Evolutionary conservation across 164 flowering plant genomes (phyloP).

Genomic region (Macadamia tetraphylla): DNA sequence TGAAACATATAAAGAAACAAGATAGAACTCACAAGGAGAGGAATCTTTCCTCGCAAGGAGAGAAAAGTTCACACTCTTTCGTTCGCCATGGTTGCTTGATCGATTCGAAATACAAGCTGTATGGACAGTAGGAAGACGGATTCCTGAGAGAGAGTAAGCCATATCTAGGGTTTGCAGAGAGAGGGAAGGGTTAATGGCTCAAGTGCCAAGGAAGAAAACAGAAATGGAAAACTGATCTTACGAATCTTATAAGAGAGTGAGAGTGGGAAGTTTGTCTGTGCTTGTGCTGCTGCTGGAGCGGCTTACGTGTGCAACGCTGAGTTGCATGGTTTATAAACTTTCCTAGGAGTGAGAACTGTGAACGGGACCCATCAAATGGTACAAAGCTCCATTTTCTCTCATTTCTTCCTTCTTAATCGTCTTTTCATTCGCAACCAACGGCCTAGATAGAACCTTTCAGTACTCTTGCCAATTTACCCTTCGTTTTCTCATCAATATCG

Average conservation of each 20-base stretch:
- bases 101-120: slow-evolving; percentile 10
- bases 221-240: neutral
- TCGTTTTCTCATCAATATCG: too few species aligned
- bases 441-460: too few species aligned
- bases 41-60: slow-evolving; percentile 9
- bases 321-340: slow-evolving; percentile 1
- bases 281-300: neutral
- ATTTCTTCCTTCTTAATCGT: neutral
- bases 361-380: slow-evolving; percentile 1
- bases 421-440: neutral
- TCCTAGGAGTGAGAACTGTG: neutral
- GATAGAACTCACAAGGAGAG: slow-evolving; percentile 12
- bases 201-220: too few species aligned
- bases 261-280: too few species aligned
- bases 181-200: neutral
- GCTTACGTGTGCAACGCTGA: slow-evolving; percentile 6
- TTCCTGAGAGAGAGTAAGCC: slow-evolving; percentile 28
- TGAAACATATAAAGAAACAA: neutral
- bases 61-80: slow-evolving; percentile 13
- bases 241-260: neutral
- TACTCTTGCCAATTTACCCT: too few species aligned
- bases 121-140: slow-evolving; percentile 20
- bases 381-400: neutral
- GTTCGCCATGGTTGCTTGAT: slow-evolving; percentile 17
- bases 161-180: slow-evolving; percentile 16